Evolutionary conservation across 805 yeast species (phyloP), one percentile per base, ranked within the genome.

Genomic region (Saturnispora dispora): DNA sequence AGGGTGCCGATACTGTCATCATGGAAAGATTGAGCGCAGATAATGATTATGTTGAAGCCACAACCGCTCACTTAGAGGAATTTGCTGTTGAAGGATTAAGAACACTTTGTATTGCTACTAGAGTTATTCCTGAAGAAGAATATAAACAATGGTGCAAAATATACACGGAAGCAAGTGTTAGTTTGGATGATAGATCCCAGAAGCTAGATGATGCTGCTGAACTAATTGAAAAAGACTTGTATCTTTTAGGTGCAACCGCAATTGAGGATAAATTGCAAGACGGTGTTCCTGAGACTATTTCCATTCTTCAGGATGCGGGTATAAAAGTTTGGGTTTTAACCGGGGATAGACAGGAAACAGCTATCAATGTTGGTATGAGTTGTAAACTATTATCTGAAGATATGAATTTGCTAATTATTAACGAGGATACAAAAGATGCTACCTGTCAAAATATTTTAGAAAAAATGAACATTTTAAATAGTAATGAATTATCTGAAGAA

Each of bases 311-410:
- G 65, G 88, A 85, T 52, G 99, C 99, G 0, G 98, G 98, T 15
- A 90, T 95, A 57, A 91, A 89, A 65, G 80, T 93, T 17, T 93
- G 99, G 99, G 97, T 93, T 23, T 73, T 93, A 47, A 93, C 99
- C 2, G 99, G 99, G 60, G 99, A 93, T 64, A 79, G 96, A 66
- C 99, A 95, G 66, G 99, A 93, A 66, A 93, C 99, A 13, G 99
- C 99, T 0, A 86, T 93, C 57, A 93, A 93, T 65, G 93, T 93
- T 63, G 99, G 99, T 54, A 89, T 93, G 97, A 88, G 96, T 60
- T 95, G 99, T 73, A 88, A 87, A 63, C 73, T 93, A 45, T 69
- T 93, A 45, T 83, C 93, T 63, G 99, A 93, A 66, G 99, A 93
- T 62, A 93, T 93, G 99, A 90, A 88, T 58, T 69, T 93, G 55